These are phyloP conservation scores for Domatiomyces catenatus DNA, from an alignment of 2,329 filamentous ascomycete species.

Conservation along the genomic window DNA sequence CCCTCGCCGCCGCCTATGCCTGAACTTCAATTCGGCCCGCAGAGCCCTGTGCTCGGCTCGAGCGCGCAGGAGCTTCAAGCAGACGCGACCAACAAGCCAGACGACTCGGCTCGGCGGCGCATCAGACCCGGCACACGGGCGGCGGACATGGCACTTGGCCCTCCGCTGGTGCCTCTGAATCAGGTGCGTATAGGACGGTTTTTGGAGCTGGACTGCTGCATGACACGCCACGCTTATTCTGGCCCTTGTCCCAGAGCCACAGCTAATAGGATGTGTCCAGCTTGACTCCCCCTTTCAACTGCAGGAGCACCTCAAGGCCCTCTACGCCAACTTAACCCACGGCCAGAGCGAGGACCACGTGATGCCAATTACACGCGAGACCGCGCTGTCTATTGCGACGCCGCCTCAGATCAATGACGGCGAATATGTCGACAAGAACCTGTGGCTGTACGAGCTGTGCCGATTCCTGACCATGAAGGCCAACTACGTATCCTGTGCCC, in stretches of 20 bases:
- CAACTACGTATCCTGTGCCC: constrained; percentile 80
- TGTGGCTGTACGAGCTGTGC: constrained; percentile 97
- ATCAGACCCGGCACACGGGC: constrained; percentile 86
- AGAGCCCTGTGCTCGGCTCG: constrained; percentile 54
- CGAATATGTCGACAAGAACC: constrained; percentile 53
- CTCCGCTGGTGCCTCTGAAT: constrained; percentile 68
- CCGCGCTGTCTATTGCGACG: constrained; percentile 60
- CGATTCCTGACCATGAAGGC: constrained; percentile 90
- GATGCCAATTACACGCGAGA: constrained; percentile 59
- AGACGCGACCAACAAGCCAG: constrained; percentile 42
- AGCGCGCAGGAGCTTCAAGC: constrained; percentile 39
- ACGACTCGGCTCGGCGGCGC: constrained; percentile 62
- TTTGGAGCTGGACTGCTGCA: constrained; percentile 3
- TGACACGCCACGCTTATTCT: constrained; percentile 13
- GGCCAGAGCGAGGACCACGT: constrained; percentile 37
- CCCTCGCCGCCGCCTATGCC: constrained; percentile 89
- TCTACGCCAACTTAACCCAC: constrained; percentile 69
- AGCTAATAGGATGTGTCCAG: constrained; percentile 30
- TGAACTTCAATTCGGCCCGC: constrained; percentile 77
- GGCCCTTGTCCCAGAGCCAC: constrained; percentile 1
- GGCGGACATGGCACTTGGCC: constrained; percentile 83
- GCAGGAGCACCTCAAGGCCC: constrained; percentile 87
- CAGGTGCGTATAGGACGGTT: constrained; percentile 44
- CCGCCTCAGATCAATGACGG: constrained; percentile 45
- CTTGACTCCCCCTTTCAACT: constrained; percentile 95